Conservation (phyloP, 2,329 filamentous ascomycete species). For the Aspergillus pseudotamarii region DNA sequence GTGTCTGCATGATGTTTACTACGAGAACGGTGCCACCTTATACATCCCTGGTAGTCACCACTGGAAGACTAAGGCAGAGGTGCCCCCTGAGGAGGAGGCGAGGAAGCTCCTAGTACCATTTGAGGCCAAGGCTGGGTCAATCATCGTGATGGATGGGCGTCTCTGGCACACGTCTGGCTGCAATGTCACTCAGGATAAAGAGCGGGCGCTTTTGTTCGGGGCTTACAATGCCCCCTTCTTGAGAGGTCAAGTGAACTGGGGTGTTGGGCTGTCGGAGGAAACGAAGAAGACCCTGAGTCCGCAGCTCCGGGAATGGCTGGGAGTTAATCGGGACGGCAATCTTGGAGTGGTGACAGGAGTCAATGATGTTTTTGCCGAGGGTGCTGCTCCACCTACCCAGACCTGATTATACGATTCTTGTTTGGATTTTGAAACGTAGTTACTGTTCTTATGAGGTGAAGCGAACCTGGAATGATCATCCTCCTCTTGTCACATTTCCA, state of each 20-base stretch:
- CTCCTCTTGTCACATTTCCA: background rate
- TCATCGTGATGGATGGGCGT: constrained; percentile 7
- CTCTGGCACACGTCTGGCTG: constrained; percentile 5
- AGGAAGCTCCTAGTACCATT: constrained; percentile 3
- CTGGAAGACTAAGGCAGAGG: background rate
- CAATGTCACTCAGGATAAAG: constrained; percentile 5
- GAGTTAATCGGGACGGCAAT: background rate
- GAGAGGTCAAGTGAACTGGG: constrained; percentile 4
- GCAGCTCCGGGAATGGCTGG: constrained; percentile 1
- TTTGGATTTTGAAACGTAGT: background rate
- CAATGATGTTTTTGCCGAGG: background rate
- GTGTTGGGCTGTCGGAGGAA: constrained; percentile 1
- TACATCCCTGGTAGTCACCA: constrained; percentile 4
- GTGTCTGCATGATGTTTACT: constrained; percentile 2
- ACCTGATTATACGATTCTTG: background rate
- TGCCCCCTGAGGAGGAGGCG: background rate
- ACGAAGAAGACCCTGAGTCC: constrained; percentile 2
- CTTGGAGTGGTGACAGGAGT: background rate
- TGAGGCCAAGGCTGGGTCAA: constrained; percentile 5
- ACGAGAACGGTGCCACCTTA: constrained; percentile 5
- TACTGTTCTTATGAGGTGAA: background rate
- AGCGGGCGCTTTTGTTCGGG: constrained; percentile 6
- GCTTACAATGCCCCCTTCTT: constrained; percentile 3
- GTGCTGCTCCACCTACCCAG: background rate
- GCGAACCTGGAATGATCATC: background rate